These are phyloP conservation scores for Penicillium manginii DNA, from an alignment of 495 filamentous ascomycete genomes.

Conservation along the genomic window DNA sequence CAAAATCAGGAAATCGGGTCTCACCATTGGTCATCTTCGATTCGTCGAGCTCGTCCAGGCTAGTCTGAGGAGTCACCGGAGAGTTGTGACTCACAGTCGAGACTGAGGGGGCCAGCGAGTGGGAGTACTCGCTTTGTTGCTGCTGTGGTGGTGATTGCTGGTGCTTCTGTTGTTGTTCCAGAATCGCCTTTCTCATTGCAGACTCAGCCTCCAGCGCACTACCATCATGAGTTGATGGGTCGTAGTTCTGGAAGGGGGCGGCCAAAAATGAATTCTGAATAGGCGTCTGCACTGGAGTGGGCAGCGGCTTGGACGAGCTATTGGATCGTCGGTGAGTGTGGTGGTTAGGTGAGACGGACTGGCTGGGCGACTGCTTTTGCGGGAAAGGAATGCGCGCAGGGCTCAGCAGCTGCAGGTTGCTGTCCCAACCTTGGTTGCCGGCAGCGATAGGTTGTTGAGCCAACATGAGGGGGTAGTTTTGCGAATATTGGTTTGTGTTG, in stretches of 20 bases:
- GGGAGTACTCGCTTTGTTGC: slow-evolving; percentile 47
- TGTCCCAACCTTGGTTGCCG: slow-evolving; percentile 47
- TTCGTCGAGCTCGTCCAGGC: slow-evolving; percentile 55
- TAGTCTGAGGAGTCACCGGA: slow-evolving; percentile 60
- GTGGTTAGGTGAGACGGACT: slow-evolving; percentile 15
- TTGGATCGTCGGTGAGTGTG: slow-evolving; percentile 39
- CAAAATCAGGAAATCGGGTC: slow-evolving; percentile 47
- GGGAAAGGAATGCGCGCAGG: slow-evolving; percentile 41
- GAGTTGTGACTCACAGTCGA: slow-evolving; percentile 60
- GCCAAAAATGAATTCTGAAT: slow-evolving; percentile 49
- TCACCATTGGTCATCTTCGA: slow-evolving; percentile 55
- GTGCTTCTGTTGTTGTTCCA: slow-evolving; percentile 55
- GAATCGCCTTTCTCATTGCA: slow-evolving; percentile 57
- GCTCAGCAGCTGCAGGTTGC: slow-evolving; percentile 46
- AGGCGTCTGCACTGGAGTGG: slow-evolving; percentile 52
- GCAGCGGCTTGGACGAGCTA: slow-evolving; percentile 48
- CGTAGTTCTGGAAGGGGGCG: slow-evolving; percentile 52
- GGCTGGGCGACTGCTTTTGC: slow-evolving; percentile 42
- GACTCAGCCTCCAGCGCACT: slow-evolving; percentile 49
- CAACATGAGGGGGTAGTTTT: slow-evolving; percentile 48
- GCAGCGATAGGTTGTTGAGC: slow-evolving; percentile 41
- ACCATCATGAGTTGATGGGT: slow-evolving; percentile 45
- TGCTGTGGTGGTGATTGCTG: slow-evolving; percentile 27
- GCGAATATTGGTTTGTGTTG: slow-evolving; percentile 36
- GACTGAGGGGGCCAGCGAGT: slow-evolving; percentile 57